Percentiles rank a stretch among this genome's conserved stretches.
phyloP scores from a whole-genome alignment of 768 basidiomycete species.

The Tubosaeta sp. region DNA sequence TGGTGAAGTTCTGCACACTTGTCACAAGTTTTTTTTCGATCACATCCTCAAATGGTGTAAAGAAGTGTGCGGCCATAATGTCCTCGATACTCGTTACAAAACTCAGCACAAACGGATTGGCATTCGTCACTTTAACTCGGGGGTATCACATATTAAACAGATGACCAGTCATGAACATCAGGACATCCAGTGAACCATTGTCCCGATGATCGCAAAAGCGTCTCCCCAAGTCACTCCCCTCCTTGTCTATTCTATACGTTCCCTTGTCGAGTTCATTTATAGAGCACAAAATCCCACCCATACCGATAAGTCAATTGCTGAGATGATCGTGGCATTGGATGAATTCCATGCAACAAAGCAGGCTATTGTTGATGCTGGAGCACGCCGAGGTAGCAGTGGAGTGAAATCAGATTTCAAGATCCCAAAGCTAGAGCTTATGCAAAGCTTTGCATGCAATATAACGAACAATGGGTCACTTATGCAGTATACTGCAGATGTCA shows the following conservation, averaged over 20 bases:
- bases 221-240: neutral
- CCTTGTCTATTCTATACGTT: neutral
- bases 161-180: neutral
- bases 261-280: neutral
- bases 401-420: slow-evolving; percentile 21
- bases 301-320: slow-evolving; percentile 3
- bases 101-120: neutral
- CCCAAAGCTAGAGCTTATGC: slow-evolving; percentile 13
- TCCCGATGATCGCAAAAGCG: neutral
- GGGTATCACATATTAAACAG: neutral
- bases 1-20: slow-evolving; percentile 1
- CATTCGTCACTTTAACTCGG: neutral
- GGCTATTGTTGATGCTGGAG: slow-evolving; percentile 7
- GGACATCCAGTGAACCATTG: neutral
- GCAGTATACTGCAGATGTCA: slow-evolving; percentile 36
- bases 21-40: slow-evolving; percentile 13
- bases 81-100: neutral
- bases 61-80: neutral
- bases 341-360: slow-evolving; percentile 15
- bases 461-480: slow-evolving; percentile 23
- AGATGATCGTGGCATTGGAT: slow-evolving; percentile 2
- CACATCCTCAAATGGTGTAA: slow-evolving; percentile 14
- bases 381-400: neutral
- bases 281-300: slow-evolving; percentile 14
- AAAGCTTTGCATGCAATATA: slow-evolving; percentile 15